Evolutionary conservation across 202 grass and related monocot species (phyloP).

Genomic region (Hordeum pubiflorum): DNA sequence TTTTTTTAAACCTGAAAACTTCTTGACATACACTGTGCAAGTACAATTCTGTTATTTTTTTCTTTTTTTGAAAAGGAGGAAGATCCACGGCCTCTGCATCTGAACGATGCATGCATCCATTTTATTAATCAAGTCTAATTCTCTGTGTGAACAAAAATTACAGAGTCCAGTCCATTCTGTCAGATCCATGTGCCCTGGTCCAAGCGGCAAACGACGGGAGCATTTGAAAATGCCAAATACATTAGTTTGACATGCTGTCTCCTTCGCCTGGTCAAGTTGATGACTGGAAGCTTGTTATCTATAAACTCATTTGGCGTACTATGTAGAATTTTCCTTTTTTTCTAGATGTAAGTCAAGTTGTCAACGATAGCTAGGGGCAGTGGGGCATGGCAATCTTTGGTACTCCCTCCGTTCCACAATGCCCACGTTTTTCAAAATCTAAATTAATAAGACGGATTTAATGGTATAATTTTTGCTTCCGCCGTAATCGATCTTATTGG

Average conservation of each 20-base stretch:
- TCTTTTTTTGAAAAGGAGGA: too few relatives aligned
- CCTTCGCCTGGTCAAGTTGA: not conserved
- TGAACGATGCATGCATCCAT: too few relatives aligned
- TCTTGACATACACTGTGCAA: not conserved
- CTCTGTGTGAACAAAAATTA: not conserved
- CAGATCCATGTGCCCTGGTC: not conserved
- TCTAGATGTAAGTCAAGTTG: not conserved
- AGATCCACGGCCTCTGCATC: too few relatives aligned
- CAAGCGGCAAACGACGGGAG: not conserved
- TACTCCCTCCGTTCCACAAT: too few relatives aligned
- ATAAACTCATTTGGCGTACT: too few relatives aligned
- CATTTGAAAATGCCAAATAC: not conserved
- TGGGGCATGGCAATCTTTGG: not conserved
- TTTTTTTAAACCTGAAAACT: not conserved
- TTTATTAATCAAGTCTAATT: too few relatives aligned
- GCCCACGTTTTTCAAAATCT: too few relatives aligned
- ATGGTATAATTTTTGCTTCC: too few relatives aligned
- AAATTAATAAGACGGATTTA: too few relatives aligned
- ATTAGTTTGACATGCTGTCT: not conserved
- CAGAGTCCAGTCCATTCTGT: not conserved
- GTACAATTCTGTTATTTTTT: not conserved
- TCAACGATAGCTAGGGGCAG: not conserved
- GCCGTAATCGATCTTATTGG: too few relatives aligned
- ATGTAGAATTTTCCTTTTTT: not conserved
- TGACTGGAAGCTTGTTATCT: not conserved